Percentiles rank a stretch among this genome's conserved stretches.
phyloP scores from a whole-genome alignment of 1,139 yeast genomes.

The Debaryomycetaceae sp. region DNA sequence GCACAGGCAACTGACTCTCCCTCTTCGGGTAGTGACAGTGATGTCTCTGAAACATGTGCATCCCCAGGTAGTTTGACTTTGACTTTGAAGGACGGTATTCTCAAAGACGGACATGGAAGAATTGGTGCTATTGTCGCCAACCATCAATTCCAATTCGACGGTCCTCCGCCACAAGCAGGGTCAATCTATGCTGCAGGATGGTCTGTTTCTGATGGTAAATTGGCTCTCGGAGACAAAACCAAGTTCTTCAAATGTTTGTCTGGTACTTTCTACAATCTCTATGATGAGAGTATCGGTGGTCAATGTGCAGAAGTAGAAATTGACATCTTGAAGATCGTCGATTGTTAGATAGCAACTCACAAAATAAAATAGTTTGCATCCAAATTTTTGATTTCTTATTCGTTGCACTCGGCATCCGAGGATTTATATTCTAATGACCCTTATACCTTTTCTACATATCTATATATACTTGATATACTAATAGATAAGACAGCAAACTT shows the following conservation, averaged over 20 bases:
- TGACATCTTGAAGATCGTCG: conserved; percentile 29
- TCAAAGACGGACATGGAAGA: conserved; percentile 65
- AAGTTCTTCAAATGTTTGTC: conserved; percentile 42
- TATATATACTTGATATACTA: not conserved
- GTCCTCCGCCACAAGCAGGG: conserved; percentile 92
- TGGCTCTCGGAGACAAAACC: conserved; percentile 37
- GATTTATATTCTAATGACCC: not conserved
- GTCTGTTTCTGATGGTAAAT: conserved; percentile 45
- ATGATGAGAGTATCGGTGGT: conserved; percentile 35
- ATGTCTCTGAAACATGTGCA: conserved; percentile 39
- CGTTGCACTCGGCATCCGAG: not conserved
- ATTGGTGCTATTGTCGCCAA: conserved; percentile 80
- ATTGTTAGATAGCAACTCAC: conserved; percentile 17
- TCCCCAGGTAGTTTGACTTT: conserved; percentile 51
- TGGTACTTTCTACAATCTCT: conserved; percentile 43
- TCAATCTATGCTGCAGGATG: conserved; percentile 84
- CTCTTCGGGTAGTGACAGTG: conserved; percentile 2
- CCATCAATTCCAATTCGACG: conserved; percentile 87
- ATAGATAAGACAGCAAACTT: not conserved
- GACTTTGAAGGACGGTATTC: conserved; percentile 49
- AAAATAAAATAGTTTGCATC: conserved; percentile 1
- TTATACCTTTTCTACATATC: not conserved
- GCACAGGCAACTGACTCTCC: conserved; percentile 16
- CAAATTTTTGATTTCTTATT: not conserved
- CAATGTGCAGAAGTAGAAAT: conserved; percentile 39